phyloP scores from a whole-genome alignment of 2,329 filamentous ascomycete species.

The Paecilomyces formosus region DNA sequence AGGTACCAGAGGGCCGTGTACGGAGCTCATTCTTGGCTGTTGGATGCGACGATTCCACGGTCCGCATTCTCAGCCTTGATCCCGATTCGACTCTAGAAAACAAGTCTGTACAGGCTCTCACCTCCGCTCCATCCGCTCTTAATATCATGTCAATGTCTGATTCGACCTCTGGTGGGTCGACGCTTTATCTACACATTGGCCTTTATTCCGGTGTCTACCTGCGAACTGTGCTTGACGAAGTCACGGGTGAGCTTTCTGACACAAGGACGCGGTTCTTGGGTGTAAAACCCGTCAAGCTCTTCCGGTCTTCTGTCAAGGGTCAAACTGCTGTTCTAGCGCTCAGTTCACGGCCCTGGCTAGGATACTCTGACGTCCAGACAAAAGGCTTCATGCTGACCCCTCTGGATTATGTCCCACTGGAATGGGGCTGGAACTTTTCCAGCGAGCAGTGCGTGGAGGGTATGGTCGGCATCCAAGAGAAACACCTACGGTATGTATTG shows the following conservation, averaged over 20 bases:
- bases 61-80: constrained; percentile 83
- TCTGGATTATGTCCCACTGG: constrained; percentile 76
- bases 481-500: constrained; percentile 68
- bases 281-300: constrained; percentile 80
- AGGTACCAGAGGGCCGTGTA: constrained; percentile 81
- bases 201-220: constrained; percentile 94
- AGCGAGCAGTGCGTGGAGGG: constrained; percentile 90
- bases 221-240: constrained; percentile 86
- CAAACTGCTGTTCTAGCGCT: constrained; percentile 81
- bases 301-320: constrained; percentile 80
- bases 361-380: constrained; percentile 81
- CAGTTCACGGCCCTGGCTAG: constrained; percentile 92
- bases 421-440: constrained; percentile 95
- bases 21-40: constrained; percentile 92
- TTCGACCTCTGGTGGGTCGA: constrained; percentile 78
- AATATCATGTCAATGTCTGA: constrained; percentile 95
- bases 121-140: constrained; percentile 78
- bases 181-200: constrained; percentile 91
- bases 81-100: constrained; percentile 85
- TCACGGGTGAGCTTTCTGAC: constrained; percentile 91
- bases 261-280: constrained; percentile 92
- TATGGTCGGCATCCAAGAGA: constrained; percentile 86
- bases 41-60: constrained; percentile 92
- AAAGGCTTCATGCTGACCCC: constrained; percentile 89
- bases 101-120: constrained; percentile 89